Evolutionary conservation across 2,329 filamentous ascomycete species (phyloP), one percentile per base, ranked within the genome.

Genomic region (Piedraia hortae): DNA sequence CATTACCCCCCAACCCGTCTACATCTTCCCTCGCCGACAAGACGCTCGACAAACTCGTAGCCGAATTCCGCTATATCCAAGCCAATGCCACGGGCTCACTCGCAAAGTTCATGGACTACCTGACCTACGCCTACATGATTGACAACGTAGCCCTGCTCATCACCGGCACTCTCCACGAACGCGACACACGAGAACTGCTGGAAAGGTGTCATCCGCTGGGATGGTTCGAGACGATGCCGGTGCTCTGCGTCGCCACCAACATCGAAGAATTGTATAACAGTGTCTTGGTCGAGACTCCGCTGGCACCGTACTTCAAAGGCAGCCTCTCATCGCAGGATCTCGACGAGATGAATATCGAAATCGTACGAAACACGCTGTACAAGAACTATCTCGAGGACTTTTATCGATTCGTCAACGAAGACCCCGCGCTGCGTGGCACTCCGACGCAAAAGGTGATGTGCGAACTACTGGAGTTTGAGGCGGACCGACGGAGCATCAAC

Each of bases 321-420:
- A 89, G 73, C 34, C 59, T 97, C 28, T 88, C 72, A 50, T 80
- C 91, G 47, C 78, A 91, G 46, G 85, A 97, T 44, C 59, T 97
- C 21, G 85, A 97, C 48, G 88, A 97, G 54, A 58, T 97, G 39
- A 97, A 97, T 53, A 97, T 97, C 38, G 85, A 97, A 52, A 97
- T 97, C 46, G 74, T 97, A 26, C 71, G 88, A 31, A 97, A 97
- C 50, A 97, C 80, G 1, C 57, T 97, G 16, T 97, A 93, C 59
- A 97, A 97, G 61, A 93, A 93, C 56, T 97, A 97, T 44, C 62
- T 97, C 5, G 85, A 97, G 45, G 85, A 93, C 44, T 97, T 97
- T 47, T 65, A 93, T 53, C 61, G 72, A 32, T 97, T 91, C 45
- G 72, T 93, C 48, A 90, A 82, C 50, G 72, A 68, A 6, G 63